These are phyloP conservation scores for Colletotrichum liaoningense DNA, from an alignment of 2,329 filamentous ascomycete species.

Conservation along the genomic window DNA sequence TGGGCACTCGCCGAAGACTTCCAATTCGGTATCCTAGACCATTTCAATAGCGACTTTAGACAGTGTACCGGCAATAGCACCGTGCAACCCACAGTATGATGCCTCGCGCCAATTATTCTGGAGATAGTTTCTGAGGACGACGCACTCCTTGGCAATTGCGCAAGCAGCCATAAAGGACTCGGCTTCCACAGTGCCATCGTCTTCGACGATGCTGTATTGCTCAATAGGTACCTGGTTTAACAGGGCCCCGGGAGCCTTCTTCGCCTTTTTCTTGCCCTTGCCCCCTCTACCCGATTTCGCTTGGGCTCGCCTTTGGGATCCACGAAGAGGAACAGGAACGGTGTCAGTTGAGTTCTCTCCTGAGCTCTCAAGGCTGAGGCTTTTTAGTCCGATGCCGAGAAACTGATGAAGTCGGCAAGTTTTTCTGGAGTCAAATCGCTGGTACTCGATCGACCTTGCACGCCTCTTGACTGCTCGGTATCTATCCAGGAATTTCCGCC, in stretches of 20 bases:
- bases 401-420: neutral
- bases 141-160: slow-evolving; percentile 50
- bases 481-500: slow-evolving; percentile 44
- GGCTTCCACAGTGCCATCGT: slow-evolving; percentile 47
- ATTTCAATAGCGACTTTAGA: slow-evolving; percentile 55
- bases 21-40: slow-evolving; percentile 49
- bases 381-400: neutral
- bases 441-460: neutral
- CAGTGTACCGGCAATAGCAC: slow-evolving; percentile 55
- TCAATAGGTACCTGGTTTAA: slow-evolving; percentile 55
- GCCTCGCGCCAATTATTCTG: slow-evolving; percentile 57
- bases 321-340: neutral
- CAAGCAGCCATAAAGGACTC: slow-evolving; percentile 58
- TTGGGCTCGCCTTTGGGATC: slow-evolving; percentile 25
- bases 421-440: neutral
- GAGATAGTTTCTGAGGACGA: slow-evolving; percentile 50
- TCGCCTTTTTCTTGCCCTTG: slow-evolving; percentile 5
- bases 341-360: neutral
- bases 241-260: slow-evolving; percentile 29
- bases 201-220: slow-evolving; percentile 56
- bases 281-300: slow-evolving; percentile 30
- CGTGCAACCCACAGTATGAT: slow-evolving; percentile 56
- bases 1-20: slow-evolving; percentile 58
- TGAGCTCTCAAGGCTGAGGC: neutral
- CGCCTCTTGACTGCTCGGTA: neutral